These are phyloP conservation scores for Rubroboletus satanas DNA, from an alignment of 768 basidiomycete species.

Conservation along the genomic window DNA sequence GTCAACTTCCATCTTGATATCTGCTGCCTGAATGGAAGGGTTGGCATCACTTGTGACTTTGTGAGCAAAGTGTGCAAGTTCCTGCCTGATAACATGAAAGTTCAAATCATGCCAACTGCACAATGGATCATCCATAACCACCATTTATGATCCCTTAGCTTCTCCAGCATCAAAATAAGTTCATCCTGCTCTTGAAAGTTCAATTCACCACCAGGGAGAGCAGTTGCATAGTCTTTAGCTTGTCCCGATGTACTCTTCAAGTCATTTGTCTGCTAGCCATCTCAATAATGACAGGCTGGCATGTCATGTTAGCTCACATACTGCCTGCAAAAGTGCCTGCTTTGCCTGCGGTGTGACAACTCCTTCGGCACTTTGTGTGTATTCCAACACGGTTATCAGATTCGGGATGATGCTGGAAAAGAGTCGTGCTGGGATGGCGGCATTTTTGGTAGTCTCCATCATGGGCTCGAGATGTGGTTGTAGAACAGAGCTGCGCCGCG, in stretches of 20 bases:
- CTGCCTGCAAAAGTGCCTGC: slow-evolving; percentile 65
- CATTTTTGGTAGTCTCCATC: slow-evolving; percentile 9
- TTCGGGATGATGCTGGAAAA: slow-evolving; percentile 60
- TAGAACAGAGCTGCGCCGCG: not conserved
- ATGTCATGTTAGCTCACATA: slow-evolving; percentile 26
- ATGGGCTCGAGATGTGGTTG: not conserved
- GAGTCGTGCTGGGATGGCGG: slow-evolving; percentile 39
- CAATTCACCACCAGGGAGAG: slow-evolving; percentile 72
- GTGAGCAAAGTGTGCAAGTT: slow-evolving; percentile 50
- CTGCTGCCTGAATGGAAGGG: slow-evolving; percentile 20
- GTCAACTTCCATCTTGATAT: slow-evolving; percentile 61
- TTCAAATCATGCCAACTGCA: not conserved
- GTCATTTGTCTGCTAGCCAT: slow-evolving; percentile 57
- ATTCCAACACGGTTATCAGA: slow-evolving; percentile 55
- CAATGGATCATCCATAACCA: not conserved
- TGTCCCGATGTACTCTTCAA: slow-evolving; percentile 56
- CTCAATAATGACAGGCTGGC: not conserved
- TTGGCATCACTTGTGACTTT: slow-evolving; percentile 36
- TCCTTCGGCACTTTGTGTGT: slow-evolving; percentile 56
- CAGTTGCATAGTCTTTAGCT: slow-evolving; percentile 55
- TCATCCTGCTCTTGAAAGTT: slow-evolving; percentile 65
- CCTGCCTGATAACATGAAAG: slow-evolving; percentile 38
- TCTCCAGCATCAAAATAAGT: slow-evolving; percentile 64
- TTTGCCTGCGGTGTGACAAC: slow-evolving; percentile 53
- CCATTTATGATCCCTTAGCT: slow-evolving; percentile 55